Base-by-base conservation (phyloP, 2,329 filamentous ascomycete species). In the Tolypocladium ovalisporum region DNA sequence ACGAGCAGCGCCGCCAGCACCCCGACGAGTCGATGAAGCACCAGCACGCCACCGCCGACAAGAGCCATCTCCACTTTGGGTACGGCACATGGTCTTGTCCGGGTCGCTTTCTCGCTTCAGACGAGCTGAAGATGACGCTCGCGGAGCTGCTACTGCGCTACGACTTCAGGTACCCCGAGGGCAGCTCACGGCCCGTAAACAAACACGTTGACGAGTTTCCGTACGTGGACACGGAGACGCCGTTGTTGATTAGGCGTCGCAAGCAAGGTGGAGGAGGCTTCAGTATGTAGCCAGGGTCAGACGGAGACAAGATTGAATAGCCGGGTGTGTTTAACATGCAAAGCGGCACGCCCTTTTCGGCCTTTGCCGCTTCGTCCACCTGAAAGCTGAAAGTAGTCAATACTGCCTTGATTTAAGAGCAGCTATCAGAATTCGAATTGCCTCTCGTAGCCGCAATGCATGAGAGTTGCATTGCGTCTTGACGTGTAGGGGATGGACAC, bases 41-140 rank as follows among this genome's bases (percentile, higher is more conserved):
- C 51, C 59, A 60, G 57, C 58, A 58, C 52, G 59, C 53, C n/a
- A 58, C 59, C 15, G 49, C 57, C 32, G 59, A 60, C 51, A 58
- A 58, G 24, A 44, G 47, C 32, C 59, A 60, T 51, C 47, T 60
- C 44, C 57, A 60, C 52, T 60, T 60, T 54, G 59, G 59, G 3
- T 60, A 60, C 34, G 59, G 59, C 49, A 54, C 54, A 1, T 60
- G 57, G 57, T 58, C 59, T 0, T 60, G 57, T 44, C 59, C 59
- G 19, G 57, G 59, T n/a, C 57, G 59, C 52, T 60, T 60, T 53
- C 52, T 60, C 22, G 57, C 59, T 1, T 60, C 59, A 32, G 59
- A 58, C 37, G 54, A 56, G 32, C 55, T 60, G 32, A 60, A 60
- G 51, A 56, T 57, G 57, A 52, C 58, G 6, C 39, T 60, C 1